phyloP scores from a whole-genome alignment of 2,329 filamentous ascomycete species.

The Mycocentrospora acerina region DNA sequence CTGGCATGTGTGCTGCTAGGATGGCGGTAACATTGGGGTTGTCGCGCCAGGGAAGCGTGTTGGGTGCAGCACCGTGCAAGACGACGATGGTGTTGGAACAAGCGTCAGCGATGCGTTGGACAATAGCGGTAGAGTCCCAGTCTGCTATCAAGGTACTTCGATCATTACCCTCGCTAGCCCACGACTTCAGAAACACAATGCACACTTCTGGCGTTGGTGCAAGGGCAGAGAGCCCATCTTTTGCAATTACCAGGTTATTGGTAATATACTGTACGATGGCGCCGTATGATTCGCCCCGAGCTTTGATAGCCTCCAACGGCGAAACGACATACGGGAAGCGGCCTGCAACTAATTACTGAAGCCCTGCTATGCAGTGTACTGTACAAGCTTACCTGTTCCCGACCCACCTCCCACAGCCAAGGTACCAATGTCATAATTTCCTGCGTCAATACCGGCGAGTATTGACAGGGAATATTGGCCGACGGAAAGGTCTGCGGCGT shows the following conservation, averaged over 20 bases:
- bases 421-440: slow-evolving; percentile 46
- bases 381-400: no score
- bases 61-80: slow-evolving; percentile 46
- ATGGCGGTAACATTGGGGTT: slow-evolving; percentile 48
- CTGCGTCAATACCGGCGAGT: no score
- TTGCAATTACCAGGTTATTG: slow-evolving; percentile 45
- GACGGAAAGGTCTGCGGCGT: slow-evolving; percentile 45
- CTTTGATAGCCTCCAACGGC: slow-evolving; percentile 46
- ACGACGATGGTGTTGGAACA: slow-evolving; percentile 57
- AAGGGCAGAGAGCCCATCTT: slow-evolving; percentile 28
- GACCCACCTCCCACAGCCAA: slow-evolving; percentile 46
- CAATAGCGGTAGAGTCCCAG: slow-evolving; percentile 44
- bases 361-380: no score
- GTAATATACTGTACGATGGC: slow-evolving; percentile 49
- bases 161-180: slow-evolving; percentile 49
- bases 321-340: slow-evolving; percentile 45
- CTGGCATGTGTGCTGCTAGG: slow-evolving; percentile 45
- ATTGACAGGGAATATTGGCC: no score
- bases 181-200: slow-evolving; percentile 62
- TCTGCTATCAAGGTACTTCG: slow-evolving; percentile 43
- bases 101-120: slow-evolving; percentile 48
- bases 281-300: slow-evolving; percentile 25
- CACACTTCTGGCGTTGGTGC: slow-evolving; percentile 45
- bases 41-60: slow-evolving; percentile 45
- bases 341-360: no score